These are phyloP conservation scores for Spathaspora sp. DNA, from an alignment of 805 yeast species.

Conservation along the genomic window DNA sequence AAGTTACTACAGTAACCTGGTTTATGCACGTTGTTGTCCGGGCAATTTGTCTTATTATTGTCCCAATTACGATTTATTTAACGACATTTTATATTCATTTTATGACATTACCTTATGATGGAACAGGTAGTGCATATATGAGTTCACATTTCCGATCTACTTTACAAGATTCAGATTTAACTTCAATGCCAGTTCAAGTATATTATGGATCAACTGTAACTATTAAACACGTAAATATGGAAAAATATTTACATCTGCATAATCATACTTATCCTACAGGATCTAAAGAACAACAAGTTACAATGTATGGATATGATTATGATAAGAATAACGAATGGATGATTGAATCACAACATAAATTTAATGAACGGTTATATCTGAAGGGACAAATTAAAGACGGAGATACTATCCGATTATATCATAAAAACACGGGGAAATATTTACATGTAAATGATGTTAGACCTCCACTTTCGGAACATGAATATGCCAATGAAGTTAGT, in stretches of 20 bases:
- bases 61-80: slow-evolving; percentile 60
- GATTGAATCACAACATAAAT: slow-evolving; percentile 44
- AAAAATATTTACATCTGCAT: slow-evolving; percentile 82
- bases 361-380: slow-evolving; percentile 33
- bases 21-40: slow-evolving; percentile 40
- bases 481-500: slow-evolving; percentile 81
- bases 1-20: slow-evolving; percentile 35
- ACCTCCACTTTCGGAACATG: slow-evolving; percentile 90
- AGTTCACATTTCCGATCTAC: slow-evolving; percentile 66
- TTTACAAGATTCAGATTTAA: slow-evolving; percentile 39
- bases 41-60: slow-evolving; percentile 37
- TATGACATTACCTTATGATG: slow-evolving; percentile 39
- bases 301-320: slow-evolving; percentile 58
- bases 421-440: slow-evolving; percentile 61
- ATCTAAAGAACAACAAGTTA: slow-evolving; percentile 73
- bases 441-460: slow-evolving; percentile 68
- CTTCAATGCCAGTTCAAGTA: slow-evolving; percentile 56
- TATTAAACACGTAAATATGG: slow-evolving; percentile 65
- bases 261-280: slow-evolving; percentile 59
- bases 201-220: slow-evolving; percentile 70
- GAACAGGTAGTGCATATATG: slow-evolving; percentile 61
- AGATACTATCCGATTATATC: slow-evolving; percentile 63
- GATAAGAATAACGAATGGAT: slow-evolving; percentile 72
- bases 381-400: slow-evolving; percentile 46
- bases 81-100: slow-evolving; percentile 58